Evolutionary conservation across 495 filamentous ascomycete genomes (phyloP).

Genomic region (Cercophora sp.): DNA sequence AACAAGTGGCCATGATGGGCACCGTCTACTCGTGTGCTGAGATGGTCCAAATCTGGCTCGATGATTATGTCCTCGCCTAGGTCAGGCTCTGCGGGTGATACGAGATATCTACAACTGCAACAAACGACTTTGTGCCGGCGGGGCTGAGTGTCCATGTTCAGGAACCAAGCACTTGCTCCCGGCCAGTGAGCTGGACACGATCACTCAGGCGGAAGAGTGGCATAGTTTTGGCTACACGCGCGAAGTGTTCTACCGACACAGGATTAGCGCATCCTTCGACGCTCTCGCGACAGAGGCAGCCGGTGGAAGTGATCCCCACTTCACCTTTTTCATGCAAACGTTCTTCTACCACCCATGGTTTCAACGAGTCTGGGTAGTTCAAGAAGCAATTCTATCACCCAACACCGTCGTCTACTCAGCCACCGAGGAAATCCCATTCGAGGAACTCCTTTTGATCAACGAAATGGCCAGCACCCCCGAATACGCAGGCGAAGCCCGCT

Average conservation of each 20-base stretch:
- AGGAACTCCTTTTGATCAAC: conserved; percentile 8
- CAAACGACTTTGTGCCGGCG: neutral
- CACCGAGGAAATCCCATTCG: neutral
- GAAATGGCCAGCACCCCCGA: neutral
- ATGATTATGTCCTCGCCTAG: conserved; percentile 18
- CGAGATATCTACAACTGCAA: conserved; percentile 9
- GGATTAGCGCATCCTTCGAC: neutral
- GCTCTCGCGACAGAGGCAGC: neutral
- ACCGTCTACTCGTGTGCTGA: conserved; percentile 19
- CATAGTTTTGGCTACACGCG: neutral
- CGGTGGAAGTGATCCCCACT: neutral
- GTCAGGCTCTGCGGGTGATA: neutral
- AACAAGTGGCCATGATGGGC: conserved; percentile 24
- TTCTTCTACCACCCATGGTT: conserved; percentile 12
- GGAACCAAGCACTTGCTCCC: neutral
- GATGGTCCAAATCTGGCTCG: conserved; percentile 23
- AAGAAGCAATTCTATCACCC: conserved; percentile 7
- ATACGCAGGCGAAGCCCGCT: neutral
- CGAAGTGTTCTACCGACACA: neutral
- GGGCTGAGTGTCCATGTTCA: neutral
- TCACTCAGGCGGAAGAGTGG: neutral
- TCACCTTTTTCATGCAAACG: conserved; percentile 1
- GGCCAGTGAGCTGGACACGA: neutral
- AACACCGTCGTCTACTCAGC: neutral
- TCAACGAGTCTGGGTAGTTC: conserved; percentile 13